phyloP scores from a whole-genome alignment of 23 red algal genomes.

The Cyanidioschyzon merolae region DNA sequence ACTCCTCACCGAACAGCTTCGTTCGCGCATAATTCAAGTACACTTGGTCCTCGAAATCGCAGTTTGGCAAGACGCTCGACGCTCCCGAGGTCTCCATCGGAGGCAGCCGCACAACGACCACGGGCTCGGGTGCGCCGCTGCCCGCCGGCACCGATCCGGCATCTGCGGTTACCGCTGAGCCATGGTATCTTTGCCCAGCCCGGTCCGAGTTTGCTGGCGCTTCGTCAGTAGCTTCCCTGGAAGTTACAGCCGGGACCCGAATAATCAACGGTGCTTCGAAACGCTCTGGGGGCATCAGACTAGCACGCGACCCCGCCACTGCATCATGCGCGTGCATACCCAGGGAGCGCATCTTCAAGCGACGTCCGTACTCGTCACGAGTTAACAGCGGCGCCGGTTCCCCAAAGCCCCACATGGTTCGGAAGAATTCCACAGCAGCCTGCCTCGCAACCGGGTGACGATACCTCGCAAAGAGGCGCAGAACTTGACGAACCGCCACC shows the following conservation, averaged over 20 bases:
- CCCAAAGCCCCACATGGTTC: not conserved
- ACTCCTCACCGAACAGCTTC: not conserved
- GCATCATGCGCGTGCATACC: not conserved
- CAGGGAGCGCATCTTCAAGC: not conserved
- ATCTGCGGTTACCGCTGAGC: no score
- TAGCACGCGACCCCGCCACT: not conserved
- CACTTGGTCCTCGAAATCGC: not conserved
- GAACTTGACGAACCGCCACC: not conserved
- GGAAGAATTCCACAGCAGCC: not conserved
- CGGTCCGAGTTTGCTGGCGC: no score
- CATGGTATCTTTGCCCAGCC: no score
- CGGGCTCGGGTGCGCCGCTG: not conserved
- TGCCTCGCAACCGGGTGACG: not conserved
- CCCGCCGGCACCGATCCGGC: no score
- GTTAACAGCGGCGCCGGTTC: slow-evolving; percentile 1
- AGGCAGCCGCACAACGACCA: not conserved
- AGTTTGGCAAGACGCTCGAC: not conserved
- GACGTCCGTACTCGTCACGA: not conserved
- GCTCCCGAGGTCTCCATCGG: not conserved
- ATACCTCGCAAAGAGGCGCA: not conserved
- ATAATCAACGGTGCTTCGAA: not conserved
- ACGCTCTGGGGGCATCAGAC: not conserved
- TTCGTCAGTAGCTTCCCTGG: not conserved
- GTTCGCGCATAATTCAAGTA: not conserved
- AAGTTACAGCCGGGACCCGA: not conserved